Evolutionary conservation across 257 asterid species (phyloP), one percentile per base, ranked within the genome.

Genomic region (Salvia rosmarinus): DNA sequence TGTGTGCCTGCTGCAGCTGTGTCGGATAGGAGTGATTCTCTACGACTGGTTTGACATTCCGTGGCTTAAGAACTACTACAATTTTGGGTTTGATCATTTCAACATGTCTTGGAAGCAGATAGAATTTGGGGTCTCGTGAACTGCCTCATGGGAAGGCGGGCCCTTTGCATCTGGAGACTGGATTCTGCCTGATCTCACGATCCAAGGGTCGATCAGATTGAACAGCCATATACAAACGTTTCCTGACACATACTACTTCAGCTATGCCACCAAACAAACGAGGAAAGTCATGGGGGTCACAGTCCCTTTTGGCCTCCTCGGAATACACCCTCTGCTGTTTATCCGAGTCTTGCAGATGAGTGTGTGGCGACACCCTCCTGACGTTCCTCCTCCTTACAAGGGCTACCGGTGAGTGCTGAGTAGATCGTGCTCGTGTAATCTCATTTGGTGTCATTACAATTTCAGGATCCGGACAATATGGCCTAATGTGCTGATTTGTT

Each of bases 21-120:
- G 96, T 76, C 96, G 99, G 6, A 63, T 95, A 14, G 99, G 98
- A 19, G 96, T 87, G 10, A 81, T 89, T 58, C 81, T 95, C 10
- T 95, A 89, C 20, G 97, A 95, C 57, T 95, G 99, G 99, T 81
- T 95, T 19, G 98, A 95, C 59, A 77, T 95, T 58, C 84, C 83
- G 9, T 89, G 88, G 89, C 82, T 95, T 60, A 95, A 91, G 75
- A 76, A 70, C 78, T 95, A 91, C 58, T 91, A 95, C 80, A 91
- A 91, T 64, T 91, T 95, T 13, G 98, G 98, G 44, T 95, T 95
- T 49, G 97, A 95, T 79, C 99, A 95, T 82, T 95, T 82, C 87
- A 81, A 95, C 87, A 77, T 95, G 82, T 89, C 98, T 4, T 35
- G 98, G 80, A 89, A 69, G 85, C 85, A 81, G 51, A 80, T 82